These are phyloP conservation scores for Corrigiola litoralis DNA, from an alignment of 179 eudicot genomes.

Conservation along the genomic window DNA sequence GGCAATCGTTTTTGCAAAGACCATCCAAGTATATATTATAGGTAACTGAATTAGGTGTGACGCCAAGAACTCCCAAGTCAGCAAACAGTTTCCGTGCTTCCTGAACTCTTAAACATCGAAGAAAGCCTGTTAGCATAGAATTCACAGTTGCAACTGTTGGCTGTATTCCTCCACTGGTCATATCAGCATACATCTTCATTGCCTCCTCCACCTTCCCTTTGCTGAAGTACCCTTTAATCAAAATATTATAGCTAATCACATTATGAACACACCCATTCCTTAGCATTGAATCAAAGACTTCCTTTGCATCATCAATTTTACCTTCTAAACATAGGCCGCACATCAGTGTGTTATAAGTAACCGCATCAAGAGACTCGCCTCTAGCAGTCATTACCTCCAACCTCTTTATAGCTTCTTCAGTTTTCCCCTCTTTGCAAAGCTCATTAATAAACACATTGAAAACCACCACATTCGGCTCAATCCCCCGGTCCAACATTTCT, in stretches of 20 bases:
- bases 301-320: conserved; percentile 54
- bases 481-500: conserved; percentile 55
- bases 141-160: conserved; percentile 63
- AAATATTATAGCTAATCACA: conserved; percentile 59
- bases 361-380: conserved; percentile 42
- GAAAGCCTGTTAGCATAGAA: conserved; percentile 63
- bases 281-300: conserved; percentile 55
- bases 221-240: conserved; percentile 74
- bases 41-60: conserved; percentile 30
- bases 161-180: conserved; percentile 48
- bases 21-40: conserved; percentile 38
- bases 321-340: conserved; percentile 54
- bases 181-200: conserved; percentile 49
- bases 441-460: conserved; percentile 71
- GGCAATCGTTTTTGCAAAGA: conserved; percentile 37
- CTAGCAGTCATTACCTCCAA: conserved; percentile 61
- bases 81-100: conserved; percentile 28
- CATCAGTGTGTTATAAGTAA: conserved; percentile 64
- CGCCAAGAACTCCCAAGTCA: conserved; percentile 29
- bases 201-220: conserved; percentile 54
- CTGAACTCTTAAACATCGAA: conserved; percentile 28
- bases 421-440: conserved; percentile 53
- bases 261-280: conserved; percentile 55
- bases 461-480: conserved; percentile 63
- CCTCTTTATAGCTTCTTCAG: conserved; percentile 54